phyloP scores from a whole-genome alignment of 2,329 filamentous ascomycete genomes.

The Epicoccum nigrum region DNA sequence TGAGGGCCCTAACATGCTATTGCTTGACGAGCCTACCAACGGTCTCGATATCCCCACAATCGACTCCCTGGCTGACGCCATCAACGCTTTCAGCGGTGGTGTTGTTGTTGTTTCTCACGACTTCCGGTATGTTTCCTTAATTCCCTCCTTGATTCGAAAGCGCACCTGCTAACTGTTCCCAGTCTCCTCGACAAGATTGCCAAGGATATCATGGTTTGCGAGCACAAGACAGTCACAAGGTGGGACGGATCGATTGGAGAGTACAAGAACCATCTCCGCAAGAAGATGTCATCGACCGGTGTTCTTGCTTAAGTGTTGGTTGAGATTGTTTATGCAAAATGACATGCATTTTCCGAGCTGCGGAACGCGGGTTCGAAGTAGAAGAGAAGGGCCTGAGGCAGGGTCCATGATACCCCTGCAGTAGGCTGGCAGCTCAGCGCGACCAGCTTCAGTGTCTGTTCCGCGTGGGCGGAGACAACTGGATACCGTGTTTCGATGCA shows the following conservation, averaged over 20 bases:
- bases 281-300: slow-evolving; percentile 94
- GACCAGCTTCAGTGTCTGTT: slow-evolving; percentile 43
- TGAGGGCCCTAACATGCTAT: slow-evolving; percentile 94
- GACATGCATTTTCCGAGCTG: slow-evolving; percentile 37
- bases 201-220: slow-evolving; percentile 99
- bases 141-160: not conserved
- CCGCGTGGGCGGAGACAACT: slow-evolving; percentile 41
- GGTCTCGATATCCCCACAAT: slow-evolving; percentile 99
- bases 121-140: slow-evolving; percentile 74
- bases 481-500: slow-evolving; percentile 45
- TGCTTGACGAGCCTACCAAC: slow-evolving; percentile 99
- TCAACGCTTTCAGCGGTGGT: slow-evolving; percentile 95
- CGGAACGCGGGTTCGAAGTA: slow-evolving; percentile 29
- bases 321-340: slow-evolving; percentile 26
- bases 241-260: slow-evolving; percentile 91
- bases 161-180: slow-evolving; percentile 42
- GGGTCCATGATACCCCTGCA: slow-evolving; percentile 39
- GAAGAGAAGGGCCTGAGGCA: slow-evolving; percentile 42
- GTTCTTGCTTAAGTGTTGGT: slow-evolving; percentile 68
- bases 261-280: slow-evolving; percentile 98
- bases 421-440: slow-evolving; percentile 42
- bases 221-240: slow-evolving; percentile 89
- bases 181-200: slow-evolving; percentile 99
- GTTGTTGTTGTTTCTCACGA: slow-evolving; percentile 98
- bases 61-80: slow-evolving; percentile 94